phyloP scores from a whole-genome alignment of 1,284 basidiomycete genomes.

The Ceratobasidium sp. region DNA sequence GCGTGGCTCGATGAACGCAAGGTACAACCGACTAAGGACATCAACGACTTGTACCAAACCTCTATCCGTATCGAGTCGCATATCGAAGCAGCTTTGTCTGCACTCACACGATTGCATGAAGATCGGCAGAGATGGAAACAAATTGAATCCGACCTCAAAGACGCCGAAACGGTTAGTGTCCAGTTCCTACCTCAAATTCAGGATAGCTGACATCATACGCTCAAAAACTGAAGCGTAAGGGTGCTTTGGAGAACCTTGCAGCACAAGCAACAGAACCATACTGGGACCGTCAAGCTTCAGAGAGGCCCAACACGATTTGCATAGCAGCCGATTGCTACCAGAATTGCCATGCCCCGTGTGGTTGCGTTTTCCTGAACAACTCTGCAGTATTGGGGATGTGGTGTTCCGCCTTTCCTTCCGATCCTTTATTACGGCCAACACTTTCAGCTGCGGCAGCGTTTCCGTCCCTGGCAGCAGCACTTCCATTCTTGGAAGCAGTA shows the following conservation, averaged over 20 bases:
- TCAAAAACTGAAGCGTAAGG: background rate
- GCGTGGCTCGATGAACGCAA: background rate
- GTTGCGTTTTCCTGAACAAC: background rate
- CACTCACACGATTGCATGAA: background rate
- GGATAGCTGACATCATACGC: background rate
- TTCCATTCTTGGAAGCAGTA: background rate
- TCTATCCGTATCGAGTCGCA: constrained; percentile 1
- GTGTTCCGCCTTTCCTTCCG: no score
- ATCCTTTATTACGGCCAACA: no score
- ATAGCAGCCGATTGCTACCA: constrained; percentile 3
- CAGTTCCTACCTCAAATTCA: background rate
- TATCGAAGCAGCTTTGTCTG: constrained; percentile 5
- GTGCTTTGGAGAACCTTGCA: background rate
- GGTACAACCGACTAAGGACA: constrained; percentile 9
- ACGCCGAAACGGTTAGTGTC: background rate
- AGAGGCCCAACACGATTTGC: background rate
- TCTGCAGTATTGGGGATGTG: background rate
- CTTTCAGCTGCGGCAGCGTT: background rate
- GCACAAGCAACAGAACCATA: background rate
- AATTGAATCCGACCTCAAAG: background rate
- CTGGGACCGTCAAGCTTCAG: background rate
- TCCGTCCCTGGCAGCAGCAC: background rate
- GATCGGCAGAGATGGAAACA: background rate
- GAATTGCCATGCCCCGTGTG: constrained; percentile 11
- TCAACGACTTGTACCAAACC: constrained; percentile 14